Conservation (phyloP, 768 basidiomycete genomes). For the Albatrellus ellisii region DNA sequence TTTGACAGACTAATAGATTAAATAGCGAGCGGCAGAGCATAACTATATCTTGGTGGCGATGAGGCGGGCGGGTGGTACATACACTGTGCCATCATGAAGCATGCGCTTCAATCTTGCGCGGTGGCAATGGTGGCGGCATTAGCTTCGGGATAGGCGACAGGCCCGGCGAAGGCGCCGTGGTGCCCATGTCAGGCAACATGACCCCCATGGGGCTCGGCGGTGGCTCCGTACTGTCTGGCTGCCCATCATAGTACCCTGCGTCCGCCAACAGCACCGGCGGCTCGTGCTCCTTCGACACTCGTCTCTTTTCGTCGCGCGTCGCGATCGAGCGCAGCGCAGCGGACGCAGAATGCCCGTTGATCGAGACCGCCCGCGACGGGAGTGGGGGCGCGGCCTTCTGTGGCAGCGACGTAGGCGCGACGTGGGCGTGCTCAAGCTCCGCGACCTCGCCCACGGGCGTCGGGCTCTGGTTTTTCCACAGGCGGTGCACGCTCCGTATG, state of each 20-base stretch:
- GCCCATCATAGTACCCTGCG: constrained; percentile 6
- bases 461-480: constrained; percentile 7
- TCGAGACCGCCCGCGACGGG: background rate
- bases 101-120: constrained; percentile 11
- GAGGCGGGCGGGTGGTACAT: background rate
- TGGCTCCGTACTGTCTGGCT: constrained; percentile 4
- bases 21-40: too few species aligned
- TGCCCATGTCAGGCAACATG: constrained; percentile 1
- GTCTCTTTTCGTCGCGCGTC: constrained; percentile 20
- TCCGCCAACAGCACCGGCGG: constrained; percentile 6
- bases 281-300: background rate
- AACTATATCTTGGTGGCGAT: too few species aligned
- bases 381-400: background rate
- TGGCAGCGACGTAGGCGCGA: constrained; percentile 10
- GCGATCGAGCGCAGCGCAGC: constrained; percentile 46
- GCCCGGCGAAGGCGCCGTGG: constrained; percentile 1
- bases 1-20: background rate
- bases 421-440: constrained; percentile 14
- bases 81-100: too few species aligned
- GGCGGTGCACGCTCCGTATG: constrained; percentile 57
- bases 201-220: background rate
- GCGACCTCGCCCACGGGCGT: constrained; percentile 6
- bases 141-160: background rate
- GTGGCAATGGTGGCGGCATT: constrained; percentile 16
- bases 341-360: constrained; percentile 28